Base-by-base conservation (phyloP, 306 rosid genomes). In the Prunus fruticosa region DNA sequence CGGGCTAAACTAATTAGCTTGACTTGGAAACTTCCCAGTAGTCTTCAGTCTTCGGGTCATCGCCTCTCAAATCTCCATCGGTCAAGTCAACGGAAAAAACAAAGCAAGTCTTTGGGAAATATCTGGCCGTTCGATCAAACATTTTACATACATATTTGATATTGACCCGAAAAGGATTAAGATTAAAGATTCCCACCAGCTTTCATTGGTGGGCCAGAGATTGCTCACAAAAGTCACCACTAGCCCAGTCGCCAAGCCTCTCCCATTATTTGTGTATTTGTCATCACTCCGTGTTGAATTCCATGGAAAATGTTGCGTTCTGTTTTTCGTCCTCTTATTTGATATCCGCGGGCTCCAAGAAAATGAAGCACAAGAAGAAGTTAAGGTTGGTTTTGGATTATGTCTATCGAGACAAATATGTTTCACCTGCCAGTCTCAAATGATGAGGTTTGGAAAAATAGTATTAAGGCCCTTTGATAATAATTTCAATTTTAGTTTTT, bases 21-120 rank as follows among this genome's bases (percentile, higher is more conserved):
- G 77, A 74, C 77, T 46, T 14, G 32, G 69, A 61, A 61, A 38
- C 16, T 73, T 53, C 64, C 12, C 32, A 11, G n/a, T 51, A 71
- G 49, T 53, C 32, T 5, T 18, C 30, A 71, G 49, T 53, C 64
- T 25, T 46, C 25, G 12, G 45, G 77, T 45, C 68, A 0, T 43
- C 51, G 12, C 67, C 67, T 12, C 54, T 43, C 56, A 27, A 32
- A 45, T 61, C 69, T 25, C 77, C 47, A 61, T 74, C 77, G 32
- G 61, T 74, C 69, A 61, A 46, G 58, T 73, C 77, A 73, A 73
- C 69, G 6, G 8, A 61, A 11, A 58, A 16, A 14, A 0, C 4
- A 9, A 23, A 27, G 5, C 49, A 34, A 61, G 69, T 74, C 69
- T 61, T 73, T 38, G 58, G 3, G 69, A 19, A 6, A 23, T 38